Evolutionary conservation across 164 flowering plant species (phyloP).

Genomic region (Vitis labrusca): DNA sequence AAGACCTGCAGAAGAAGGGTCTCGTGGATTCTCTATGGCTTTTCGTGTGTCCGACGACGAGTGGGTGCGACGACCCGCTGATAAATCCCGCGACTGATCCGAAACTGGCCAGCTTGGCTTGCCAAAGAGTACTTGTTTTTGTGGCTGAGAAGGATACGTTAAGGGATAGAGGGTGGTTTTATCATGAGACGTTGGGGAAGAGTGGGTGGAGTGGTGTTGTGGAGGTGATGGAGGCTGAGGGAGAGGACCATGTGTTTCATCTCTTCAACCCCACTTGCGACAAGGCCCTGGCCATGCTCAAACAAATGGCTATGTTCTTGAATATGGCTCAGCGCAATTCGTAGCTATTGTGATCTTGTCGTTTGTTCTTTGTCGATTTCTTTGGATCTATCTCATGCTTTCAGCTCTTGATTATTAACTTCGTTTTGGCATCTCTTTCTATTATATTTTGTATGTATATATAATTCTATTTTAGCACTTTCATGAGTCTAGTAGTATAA

Average conservation of each 20-base stretch:
- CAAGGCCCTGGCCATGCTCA: slow-evolving; percentile 22
- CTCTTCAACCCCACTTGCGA: slow-evolving; percentile 16
- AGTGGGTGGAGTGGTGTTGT: slow-evolving; percentile 35
- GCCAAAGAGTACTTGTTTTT: slow-evolving; percentile 29
- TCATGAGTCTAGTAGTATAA: too few relatives aligned
- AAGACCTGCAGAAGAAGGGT: neutral
- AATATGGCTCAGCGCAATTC: neutral
- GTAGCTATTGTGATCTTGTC: too few relatives aligned
- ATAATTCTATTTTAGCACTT: too few relatives aligned
- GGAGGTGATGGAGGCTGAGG: slow-evolving; percentile 29
- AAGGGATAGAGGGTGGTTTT: slow-evolving; percentile 22
- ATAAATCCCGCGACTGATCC: slow-evolving; percentile 14
- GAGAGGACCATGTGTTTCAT: slow-evolving; percentile 32
- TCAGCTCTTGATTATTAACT: too few relatives aligned
- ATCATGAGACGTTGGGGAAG: slow-evolving; percentile 27
- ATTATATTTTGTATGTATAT: too few relatives aligned
- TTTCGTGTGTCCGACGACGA: slow-evolving; percentile 4
- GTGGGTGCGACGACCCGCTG: slow-evolving; percentile 20
- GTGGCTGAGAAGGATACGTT: slow-evolving; percentile 33
- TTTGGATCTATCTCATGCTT: too few relatives aligned
- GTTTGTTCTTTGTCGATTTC: too few relatives aligned
- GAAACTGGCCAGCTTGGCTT: slow-evolving; percentile 20
- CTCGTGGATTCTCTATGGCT: slow-evolving; percentile 10
- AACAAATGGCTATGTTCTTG: slow-evolving; percentile 23
- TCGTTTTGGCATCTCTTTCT: too few relatives aligned